phyloP scores from a whole-genome alignment of 2,329 filamentous ascomycete species.

The Epichloe typhina region DNA sequence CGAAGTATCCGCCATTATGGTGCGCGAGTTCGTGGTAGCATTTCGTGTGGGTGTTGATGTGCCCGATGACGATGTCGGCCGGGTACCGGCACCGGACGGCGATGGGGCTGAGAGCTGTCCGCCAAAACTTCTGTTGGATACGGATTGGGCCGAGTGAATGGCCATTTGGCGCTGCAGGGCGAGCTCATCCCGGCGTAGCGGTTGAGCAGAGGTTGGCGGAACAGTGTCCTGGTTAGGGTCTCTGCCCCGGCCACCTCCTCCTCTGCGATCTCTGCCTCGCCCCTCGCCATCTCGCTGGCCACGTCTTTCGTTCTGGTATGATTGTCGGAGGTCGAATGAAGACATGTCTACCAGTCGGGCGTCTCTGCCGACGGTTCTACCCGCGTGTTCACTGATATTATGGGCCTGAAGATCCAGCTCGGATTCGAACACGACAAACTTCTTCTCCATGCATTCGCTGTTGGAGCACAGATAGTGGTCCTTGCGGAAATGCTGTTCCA shows the following conservation, averaged over 20 bases:
- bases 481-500: slow-evolving; percentile 76
- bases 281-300: slow-evolving; percentile 21
- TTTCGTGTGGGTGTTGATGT: slow-evolving; percentile 9
- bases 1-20: slow-evolving; percentile 30
- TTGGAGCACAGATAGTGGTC: slow-evolving; percentile 82
- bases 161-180: slow-evolving; percentile 88
- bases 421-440: slow-evolving; percentile 91
- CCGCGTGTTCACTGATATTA: slow-evolving; percentile 72
- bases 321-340: slow-evolving; percentile 63
- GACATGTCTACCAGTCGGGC: slow-evolving; percentile 78
- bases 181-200: slow-evolving; percentile 71
- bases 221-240: slow-evolving; percentile 78
- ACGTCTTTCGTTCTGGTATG: slow-evolving; percentile 49
- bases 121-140: slow-evolving; percentile 69
- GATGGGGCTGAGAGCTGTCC: slow-evolving; percentile 53
- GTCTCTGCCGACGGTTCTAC: slow-evolving; percentile 74
- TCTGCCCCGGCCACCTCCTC: slow-evolving; percentile 46
- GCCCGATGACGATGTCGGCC: slow-evolving; percentile 5
- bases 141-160: slow-evolving; percentile 75
- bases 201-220: slow-evolving; percentile 64
- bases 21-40: slow-evolving; percentile 35
- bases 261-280: slow-evolving; percentile 29
- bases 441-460: slow-evolving; percentile 84
- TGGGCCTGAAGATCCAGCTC: slow-evolving; percentile 93
- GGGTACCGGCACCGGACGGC: slow-evolving; percentile 8